Evolutionary conservation across 176 grass and related monocot species (phyloP).

Genomic region (Juncus inflexus): DNA sequence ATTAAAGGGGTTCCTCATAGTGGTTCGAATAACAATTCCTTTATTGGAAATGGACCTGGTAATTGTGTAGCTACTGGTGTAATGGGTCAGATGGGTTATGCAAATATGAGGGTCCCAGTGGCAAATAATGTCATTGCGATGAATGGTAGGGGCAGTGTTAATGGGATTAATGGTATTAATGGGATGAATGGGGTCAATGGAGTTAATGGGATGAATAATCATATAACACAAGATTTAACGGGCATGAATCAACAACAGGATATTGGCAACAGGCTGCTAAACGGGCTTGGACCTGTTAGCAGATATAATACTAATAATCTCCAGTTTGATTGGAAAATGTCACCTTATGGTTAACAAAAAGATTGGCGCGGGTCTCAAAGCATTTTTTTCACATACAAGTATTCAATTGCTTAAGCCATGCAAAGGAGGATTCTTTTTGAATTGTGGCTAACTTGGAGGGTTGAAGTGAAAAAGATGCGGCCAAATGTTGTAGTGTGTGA

Average conservation of each 20-base stretch:
- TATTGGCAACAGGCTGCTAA: constrained; percentile 22
- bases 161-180: constrained; percentile 14
- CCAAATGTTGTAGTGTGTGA: not conserved
- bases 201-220: constrained; percentile 16
- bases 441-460: not conserved
- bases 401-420: not conserved
- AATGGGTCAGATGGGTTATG: constrained; percentile 12
- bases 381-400: not conserved
- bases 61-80: not conserved
- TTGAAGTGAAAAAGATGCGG: not conserved
- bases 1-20: constrained; percentile 16
- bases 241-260: constrained; percentile 23
- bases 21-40: constrained; percentile 10
- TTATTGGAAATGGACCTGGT: constrained; percentile 25
- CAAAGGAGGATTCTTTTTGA: not conserved
- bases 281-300: constrained; percentile 4
- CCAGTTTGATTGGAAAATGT: constrained; percentile 28
- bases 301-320: constrained; percentile 21
- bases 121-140: constrained; percentile 25
- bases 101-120: constrained; percentile 19
- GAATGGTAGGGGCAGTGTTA: constrained; percentile 35
- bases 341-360: constrained; percentile 3
- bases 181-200: constrained; percentile 28
- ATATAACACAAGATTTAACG: not conserved
- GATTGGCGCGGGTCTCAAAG: not conserved